A percentile compares a stretch with the other conserved stretches of the same genome.
Conservation (phyloP, 2,329 filamentous ascomycete genomes). For the Lasiodiplodia hormozganensis region DNA sequence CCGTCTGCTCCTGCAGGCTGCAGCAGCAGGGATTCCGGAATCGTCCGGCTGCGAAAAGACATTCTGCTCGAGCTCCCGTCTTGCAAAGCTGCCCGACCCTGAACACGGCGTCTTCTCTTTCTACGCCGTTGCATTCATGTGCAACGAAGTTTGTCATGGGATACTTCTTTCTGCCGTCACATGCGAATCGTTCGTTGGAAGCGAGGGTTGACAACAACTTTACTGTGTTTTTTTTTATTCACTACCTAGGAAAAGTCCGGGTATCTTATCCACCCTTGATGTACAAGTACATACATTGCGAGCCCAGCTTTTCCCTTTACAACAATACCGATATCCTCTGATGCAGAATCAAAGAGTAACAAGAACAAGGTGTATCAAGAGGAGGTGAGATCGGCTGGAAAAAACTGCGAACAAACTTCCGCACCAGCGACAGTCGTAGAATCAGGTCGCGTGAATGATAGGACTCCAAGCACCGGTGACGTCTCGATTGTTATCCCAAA, state of each 20-base stretch:
- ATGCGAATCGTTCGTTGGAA: background rate
- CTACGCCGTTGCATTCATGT: background rate
- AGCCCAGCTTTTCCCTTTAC: background rate
- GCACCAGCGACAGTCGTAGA: background rate
- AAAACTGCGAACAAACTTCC: background rate
- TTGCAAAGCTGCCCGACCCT: background rate
- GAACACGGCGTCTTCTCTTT: background rate
- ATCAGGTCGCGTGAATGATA: background rate
- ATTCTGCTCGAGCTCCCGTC: background rate
- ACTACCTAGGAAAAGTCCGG: background rate
- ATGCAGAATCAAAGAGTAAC: background rate
- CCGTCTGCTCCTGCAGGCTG: slow-evolving; percentile 3
- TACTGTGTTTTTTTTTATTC: background rate
- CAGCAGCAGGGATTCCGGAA: background rate
- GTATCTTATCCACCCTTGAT: background rate
- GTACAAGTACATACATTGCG: background rate
- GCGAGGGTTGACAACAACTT: background rate
- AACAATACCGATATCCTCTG: slow-evolving; percentile 4
- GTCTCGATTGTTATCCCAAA: background rate
- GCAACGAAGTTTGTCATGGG: background rate
- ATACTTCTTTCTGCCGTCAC: too few relatives aligned
- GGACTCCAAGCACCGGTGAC: background rate
- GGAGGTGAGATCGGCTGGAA: slow-evolving; percentile 8
- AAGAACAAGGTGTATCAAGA: slow-evolving; percentile 15
- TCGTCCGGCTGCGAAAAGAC: background rate